A percentile compares a stretch with the other conserved stretches of the same genome.
These are phyloP conservation scores for Fusarium stilboides DNA, from an alignment of 2,329 filamentous ascomycete genomes.

Conservation along the genomic window DNA sequence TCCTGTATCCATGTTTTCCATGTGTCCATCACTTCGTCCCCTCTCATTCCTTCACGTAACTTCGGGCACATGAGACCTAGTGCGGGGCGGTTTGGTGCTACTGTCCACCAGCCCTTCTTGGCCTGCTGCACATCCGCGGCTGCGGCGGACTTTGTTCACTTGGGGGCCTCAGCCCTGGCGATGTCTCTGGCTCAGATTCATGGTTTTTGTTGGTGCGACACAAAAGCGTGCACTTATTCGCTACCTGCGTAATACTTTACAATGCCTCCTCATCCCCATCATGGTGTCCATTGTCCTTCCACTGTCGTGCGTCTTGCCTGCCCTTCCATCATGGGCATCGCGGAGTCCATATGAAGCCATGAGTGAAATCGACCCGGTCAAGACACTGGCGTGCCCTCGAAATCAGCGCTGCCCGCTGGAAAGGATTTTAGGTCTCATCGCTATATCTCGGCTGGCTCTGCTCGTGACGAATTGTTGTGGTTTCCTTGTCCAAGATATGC, in stretches of 20 bases:
- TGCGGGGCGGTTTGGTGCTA: slow-evolving; percentile 35
- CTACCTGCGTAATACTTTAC: slow-evolving; percentile 24
- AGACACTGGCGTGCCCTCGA: slow-evolving; percentile 1
- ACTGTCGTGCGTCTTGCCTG: slow-evolving; percentile 36
- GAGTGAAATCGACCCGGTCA: neutral
- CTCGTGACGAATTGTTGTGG: neutral
- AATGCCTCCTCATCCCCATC: slow-evolving; percentile 21
- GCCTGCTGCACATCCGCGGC: slow-evolving; percentile 29
- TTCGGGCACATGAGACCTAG: slow-evolving; percentile 20
- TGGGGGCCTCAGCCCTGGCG: slow-evolving; percentile 33
- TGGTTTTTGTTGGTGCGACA: slow-evolving; percentile 12
- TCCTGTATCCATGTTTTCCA: slow-evolving; percentile 13
- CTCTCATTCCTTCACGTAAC: slow-evolving; percentile 11
- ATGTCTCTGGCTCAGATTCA: slow-evolving; percentile 3
- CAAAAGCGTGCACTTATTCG: slow-evolving; percentile 20
- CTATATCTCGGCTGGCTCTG: neutral
- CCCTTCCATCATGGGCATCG: slow-evolving; percentile 13
- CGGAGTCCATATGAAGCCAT: slow-evolving; percentile 11
- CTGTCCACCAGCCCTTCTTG: slow-evolving; percentile 27
- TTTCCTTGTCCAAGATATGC: slow-evolving; percentile 17
- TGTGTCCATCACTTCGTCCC: slow-evolving; percentile 21
- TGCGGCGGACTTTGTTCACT: slow-evolving; percentile 29
- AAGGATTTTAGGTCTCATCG: slow-evolving; percentile 4
- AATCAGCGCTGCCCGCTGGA: neutral
- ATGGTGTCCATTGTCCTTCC: slow-evolving; percentile 24